Evolutionary conservation across 768 basidiomycete genomes (phyloP).

Genomic region (Tylopilus felleus): DNA sequence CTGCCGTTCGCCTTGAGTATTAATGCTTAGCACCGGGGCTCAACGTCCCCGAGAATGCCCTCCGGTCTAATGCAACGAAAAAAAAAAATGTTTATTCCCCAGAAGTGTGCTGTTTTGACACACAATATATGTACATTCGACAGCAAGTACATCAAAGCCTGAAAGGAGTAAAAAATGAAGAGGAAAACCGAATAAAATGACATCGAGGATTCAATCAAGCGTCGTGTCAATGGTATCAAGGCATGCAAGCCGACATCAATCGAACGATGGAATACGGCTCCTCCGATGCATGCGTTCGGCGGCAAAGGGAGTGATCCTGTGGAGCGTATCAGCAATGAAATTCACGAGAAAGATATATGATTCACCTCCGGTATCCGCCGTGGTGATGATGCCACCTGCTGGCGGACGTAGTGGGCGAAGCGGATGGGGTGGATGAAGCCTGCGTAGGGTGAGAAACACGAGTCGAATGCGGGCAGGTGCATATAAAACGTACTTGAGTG

Average conservation of each 20-base stretch:
- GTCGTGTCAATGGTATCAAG: neutral
- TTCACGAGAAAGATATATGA: neutral
- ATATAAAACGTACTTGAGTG: slow-evolving; percentile 7
- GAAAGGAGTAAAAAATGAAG: neutral
- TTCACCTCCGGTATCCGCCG: slow-evolving; percentile 2
- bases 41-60: too few relatives aligned
- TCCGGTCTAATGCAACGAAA: too few relatives aligned
- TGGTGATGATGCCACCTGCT: neutral
- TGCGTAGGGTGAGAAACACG: neutral
- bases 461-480: neutral
- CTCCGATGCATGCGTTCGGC: slow-evolving; percentile 4
- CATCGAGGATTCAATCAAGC: neutral
- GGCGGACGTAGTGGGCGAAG: neutral
- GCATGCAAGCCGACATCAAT: neutral
- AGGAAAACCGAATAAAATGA: neutral
- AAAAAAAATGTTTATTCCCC: too few relatives aligned
- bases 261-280: neutral
- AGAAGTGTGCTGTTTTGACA: too few relatives aligned
- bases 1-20: too few relatives aligned
- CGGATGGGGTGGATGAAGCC: neutral
- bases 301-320: neutral
- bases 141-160: neutral
- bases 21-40: too few relatives aligned
- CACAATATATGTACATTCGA: too few relatives aligned
- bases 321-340: neutral